Conservation (phyloP, 768 basidiomycete species). For the Candolleomyces eurysporus region DNA sequence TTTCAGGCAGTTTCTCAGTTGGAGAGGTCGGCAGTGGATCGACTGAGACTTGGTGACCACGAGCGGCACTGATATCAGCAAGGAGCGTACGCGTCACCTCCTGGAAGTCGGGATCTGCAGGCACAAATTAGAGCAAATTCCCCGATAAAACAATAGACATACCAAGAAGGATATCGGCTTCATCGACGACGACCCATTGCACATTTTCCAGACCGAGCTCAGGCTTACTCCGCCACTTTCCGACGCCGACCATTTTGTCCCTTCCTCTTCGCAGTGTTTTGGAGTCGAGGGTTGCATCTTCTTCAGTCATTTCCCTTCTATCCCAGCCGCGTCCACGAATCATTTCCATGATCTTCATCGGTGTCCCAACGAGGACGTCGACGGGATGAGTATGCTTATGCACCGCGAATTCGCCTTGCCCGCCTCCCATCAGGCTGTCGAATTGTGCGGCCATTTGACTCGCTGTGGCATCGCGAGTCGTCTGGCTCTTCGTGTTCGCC, state of each 20-base stretch:
- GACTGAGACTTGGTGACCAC: slow-evolving; percentile 43
- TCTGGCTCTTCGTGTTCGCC: slow-evolving; percentile 43
- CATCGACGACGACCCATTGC: slow-evolving; percentile 90
- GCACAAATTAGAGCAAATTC: neutral
- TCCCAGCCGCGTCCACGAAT: slow-evolving; percentile 57
- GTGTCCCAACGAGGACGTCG: slow-evolving; percentile 67
- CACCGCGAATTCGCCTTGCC: slow-evolving; percentile 14
- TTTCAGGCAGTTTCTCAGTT: slow-evolving; percentile 11
- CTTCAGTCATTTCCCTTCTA: slow-evolving; percentile 18
- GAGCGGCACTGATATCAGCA: slow-evolving; percentile 65
- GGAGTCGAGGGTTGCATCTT: slow-evolving; percentile 15
- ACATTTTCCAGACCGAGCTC: slow-evolving; percentile 65
- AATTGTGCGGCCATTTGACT: slow-evolving; percentile 46
- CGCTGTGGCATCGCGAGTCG: slow-evolving; percentile 36
- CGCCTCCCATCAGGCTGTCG: slow-evolving; percentile 16
- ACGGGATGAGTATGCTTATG: slow-evolving; percentile 27
- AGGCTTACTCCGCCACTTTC: slow-evolving; percentile 41
- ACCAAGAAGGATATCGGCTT: slow-evolving; percentile 91
- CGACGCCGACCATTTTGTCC: slow-evolving; percentile 37
- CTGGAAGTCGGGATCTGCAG: slow-evolving; percentile 77
- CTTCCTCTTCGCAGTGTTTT: slow-evolving; percentile 9
- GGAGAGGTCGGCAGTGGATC: slow-evolving; percentile 21
- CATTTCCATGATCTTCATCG: slow-evolving; percentile 64
- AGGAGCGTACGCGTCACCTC: slow-evolving; percentile 69
- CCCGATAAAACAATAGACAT: slow-evolving; percentile 17